phyloP scores from a whole-genome alignment of 176 grass and related monocot species.

The Hordeum marinum region DNA sequence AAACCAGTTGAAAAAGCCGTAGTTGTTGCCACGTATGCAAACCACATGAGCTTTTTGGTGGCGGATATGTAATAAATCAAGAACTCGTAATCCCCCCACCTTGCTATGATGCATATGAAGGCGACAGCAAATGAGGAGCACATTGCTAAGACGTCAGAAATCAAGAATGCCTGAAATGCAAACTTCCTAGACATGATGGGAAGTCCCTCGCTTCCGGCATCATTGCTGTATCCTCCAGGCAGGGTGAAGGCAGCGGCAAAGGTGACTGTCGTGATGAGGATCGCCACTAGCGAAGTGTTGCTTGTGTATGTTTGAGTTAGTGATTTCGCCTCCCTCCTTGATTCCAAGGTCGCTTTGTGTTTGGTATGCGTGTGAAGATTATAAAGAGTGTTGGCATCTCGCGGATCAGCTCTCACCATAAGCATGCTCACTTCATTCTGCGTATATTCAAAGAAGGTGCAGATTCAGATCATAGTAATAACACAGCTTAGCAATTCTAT shows the following conservation, averaged over 20 bases:
- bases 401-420: not conserved
- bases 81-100: slow-evolving; percentile 27
- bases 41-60: not conserved
- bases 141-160: slow-evolving; percentile 15
- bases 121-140: slow-evolving; percentile 11
- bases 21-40: not conserved
- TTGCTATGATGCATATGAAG: slow-evolving; percentile 28
- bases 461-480: no score
- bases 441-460: not conserved
- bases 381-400: not conserved
- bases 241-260: not conserved
- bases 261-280: not conserved
- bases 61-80: not conserved
- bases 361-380: not conserved
- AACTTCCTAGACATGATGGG: slow-evolving; percentile 2
- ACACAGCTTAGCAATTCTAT: not conserved
- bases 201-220: not conserved
- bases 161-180: slow-evolving; percentile 21
- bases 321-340: not conserved
- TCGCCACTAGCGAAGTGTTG: not conserved
- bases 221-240: not conserved
- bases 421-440: not conserved
- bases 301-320: not conserved
- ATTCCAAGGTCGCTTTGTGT: not conserved
- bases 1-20: not conserved